phyloP scores from a whole-genome alignment of 805 yeast genomes.

The Candida michaelii region DNA sequence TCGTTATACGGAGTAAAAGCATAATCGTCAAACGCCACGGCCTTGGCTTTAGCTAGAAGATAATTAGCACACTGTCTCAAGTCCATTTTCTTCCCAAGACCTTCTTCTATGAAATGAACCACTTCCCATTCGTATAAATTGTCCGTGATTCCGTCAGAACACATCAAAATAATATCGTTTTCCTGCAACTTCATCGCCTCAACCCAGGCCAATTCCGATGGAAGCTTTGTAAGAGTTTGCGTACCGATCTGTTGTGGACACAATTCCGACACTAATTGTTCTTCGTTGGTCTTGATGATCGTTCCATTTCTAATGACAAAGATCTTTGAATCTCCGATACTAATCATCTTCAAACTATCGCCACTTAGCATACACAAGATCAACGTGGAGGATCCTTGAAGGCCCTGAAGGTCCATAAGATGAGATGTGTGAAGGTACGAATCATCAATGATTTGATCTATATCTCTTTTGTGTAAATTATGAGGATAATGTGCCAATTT shows the following conservation, averaged over 20 bases:
- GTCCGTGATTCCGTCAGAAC: constrained; percentile 57
- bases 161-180: constrained; percentile 45
- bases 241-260: constrained; percentile 61
- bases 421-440: constrained; percentile 49
- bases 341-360: constrained; percentile 44
- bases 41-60: constrained; percentile 45
- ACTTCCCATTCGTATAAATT: constrained; percentile 52
- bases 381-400: constrained; percentile 52
- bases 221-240: constrained; percentile 40
- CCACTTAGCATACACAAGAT: constrained; percentile 49
- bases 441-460: constrained; percentile 45
- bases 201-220: constrained; percentile 50
- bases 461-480: constrained; percentile 40
- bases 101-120: constrained; percentile 34
- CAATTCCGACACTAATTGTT: constrained; percentile 44
- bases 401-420: constrained; percentile 48
- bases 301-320: constrained; percentile 49
- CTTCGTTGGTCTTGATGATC: constrained; percentile 43
- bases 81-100: constrained; percentile 25
- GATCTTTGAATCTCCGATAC: constrained; percentile 53
- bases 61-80: constrained; percentile 41
- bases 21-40: constrained; percentile 51
- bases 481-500: constrained; percentile 38
- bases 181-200: constrained; percentile 38
- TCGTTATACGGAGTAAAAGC: constrained; percentile 56